These are phyloP conservation scores for Mortierella sp. DNA, from an alignment of 371 early-diverging fungal genomes.

Conservation along the genomic window DNA sequence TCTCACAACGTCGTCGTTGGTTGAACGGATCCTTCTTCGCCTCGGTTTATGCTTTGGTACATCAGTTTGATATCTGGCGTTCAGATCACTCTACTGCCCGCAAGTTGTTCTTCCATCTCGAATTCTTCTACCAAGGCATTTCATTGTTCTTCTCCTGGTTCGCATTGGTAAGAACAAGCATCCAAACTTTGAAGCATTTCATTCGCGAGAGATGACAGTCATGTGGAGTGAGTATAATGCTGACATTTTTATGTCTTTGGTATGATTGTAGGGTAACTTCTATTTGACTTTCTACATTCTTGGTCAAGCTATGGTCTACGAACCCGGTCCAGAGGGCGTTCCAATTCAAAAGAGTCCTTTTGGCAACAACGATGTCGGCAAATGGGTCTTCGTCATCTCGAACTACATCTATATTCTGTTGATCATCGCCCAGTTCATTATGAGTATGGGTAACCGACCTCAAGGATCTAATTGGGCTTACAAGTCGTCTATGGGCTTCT, in stretches of 20 bases:
- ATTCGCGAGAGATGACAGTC: neutral
- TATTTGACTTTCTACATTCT: slow-evolving; percentile 83
- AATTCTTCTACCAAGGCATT: slow-evolving; percentile 72
- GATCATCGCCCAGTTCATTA: slow-evolving; percentile 72
- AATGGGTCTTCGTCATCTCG: slow-evolving; percentile 59
- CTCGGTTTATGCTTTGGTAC: slow-evolving; percentile 66
- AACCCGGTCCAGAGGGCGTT: slow-evolving; percentile 6
- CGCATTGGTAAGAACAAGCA: slow-evolving; percentile 62
- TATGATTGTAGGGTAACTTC: slow-evolving; percentile 71
- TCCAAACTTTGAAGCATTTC: too few relatives aligned
- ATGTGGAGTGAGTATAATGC: too few relatives aligned
- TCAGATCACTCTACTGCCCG: slow-evolving; percentile 70
- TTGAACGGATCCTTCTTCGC: slow-evolving; percentile 88
- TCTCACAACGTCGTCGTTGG: slow-evolving; percentile 91
- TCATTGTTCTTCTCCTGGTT: slow-evolving; percentile 81
- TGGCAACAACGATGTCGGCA: slow-evolving; percentile 49
- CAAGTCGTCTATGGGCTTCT: slow-evolving; percentile 65
- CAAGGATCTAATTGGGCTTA: slow-evolving; percentile 77
- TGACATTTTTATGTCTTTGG: neutral
- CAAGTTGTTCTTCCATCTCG: slow-evolving; percentile 71
- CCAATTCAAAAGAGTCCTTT: slow-evolving; percentile 59
- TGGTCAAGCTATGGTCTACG: slow-evolving; percentile 58
- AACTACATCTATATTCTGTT: slow-evolving; percentile 73
- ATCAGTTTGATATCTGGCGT: slow-evolving; percentile 67
- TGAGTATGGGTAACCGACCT: slow-evolving; percentile 84